Evolutionary conservation across 495 filamentous ascomycete species (phyloP).

Genomic region (Aspergillus hancockii): DNA sequence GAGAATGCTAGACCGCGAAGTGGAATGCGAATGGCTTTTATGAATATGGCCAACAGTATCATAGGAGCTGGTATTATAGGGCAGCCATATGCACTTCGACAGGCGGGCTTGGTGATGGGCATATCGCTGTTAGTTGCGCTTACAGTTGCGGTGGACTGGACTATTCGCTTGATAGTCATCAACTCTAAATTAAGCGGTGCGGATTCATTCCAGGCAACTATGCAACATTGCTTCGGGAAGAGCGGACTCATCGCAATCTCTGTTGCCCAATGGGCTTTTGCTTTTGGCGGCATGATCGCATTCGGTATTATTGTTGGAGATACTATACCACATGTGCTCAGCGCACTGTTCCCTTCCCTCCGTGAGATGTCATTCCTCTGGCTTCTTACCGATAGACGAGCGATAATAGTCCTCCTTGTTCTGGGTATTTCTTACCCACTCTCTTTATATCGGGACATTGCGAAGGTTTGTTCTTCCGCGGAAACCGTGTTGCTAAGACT

Average conservation of each 20-base stretch:
- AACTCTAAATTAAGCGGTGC: conserved; percentile 94
- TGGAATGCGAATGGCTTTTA: conserved; percentile 73
- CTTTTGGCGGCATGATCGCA: conserved; percentile 97
- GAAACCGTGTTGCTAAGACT: conserved; percentile 14
- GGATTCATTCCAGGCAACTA: conserved; percentile 89
- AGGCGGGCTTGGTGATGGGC: conserved; percentile 83
- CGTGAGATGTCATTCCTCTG: conserved; percentile 72
- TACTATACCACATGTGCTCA: conserved; percentile 86
- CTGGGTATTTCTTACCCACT: conserved; percentile 88
- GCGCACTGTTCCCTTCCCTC: conserved; percentile 77
- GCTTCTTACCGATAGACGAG: conserved; percentile 76
- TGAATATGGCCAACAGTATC: conserved; percentile 99
- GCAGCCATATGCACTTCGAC: conserved; percentile 90
- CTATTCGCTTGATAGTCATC: conserved; percentile 91
- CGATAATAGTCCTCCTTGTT: conserved; percentile 82
- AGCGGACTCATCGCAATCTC: conserved; percentile 86
- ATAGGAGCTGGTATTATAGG: conserved; percentile 98
- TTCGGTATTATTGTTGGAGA: conserved; percentile 98
- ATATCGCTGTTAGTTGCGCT: conserved; percentile 73
- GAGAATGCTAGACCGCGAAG: conserved; percentile 65
- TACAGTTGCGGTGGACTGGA: conserved; percentile 91
- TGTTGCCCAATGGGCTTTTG: conserved; percentile 93
- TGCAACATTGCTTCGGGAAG: conserved; percentile 90
- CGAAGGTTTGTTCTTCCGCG: conserved; percentile 63
- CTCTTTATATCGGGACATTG: conserved; percentile 93